Base-by-base conservation (phyloP, 1,139 yeast species). In the Candida smagusa region DNA sequence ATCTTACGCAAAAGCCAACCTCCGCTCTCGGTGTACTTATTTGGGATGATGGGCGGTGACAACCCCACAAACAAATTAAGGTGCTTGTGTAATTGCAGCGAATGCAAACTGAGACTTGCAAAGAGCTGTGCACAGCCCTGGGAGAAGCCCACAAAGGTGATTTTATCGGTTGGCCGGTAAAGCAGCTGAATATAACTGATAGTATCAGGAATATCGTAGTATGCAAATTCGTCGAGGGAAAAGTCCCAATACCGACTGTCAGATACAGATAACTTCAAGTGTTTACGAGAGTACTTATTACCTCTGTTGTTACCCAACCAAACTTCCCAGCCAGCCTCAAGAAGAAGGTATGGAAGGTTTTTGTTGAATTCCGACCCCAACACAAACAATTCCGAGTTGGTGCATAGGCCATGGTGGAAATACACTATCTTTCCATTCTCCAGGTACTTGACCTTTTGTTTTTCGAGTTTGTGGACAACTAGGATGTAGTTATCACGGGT, bases 201-300 rank as follows among this genome's bases (percentile, higher is more conserved):
- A 5, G 84, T 71, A 47, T 82, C 79, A 2, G 96, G 96, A 31
- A 88, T 85, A 55, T 88, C 96, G 53, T 74, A 84, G 44, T 83
- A 61, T 2, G 95, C 94, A 61, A 84, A 85, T 55, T 88, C 95
- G 59, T 88, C 96, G 36, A 88, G 71, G 19, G 90, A 81, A 50
- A 84, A 88, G 59, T 87, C 78, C 96, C 96, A 88, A 59, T 84
- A 88, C 39, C 68, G 65, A 2, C 58, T 47, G 11, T 74, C 73
- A 9, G 63, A 58, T 1, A 82, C 74, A 7, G 64, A 53, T 26
- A 55, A 38, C 38, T 55, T 58, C 35, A 61, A 44, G 44, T 63
- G 69, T 34, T 63, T 63, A 27, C 80, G 70, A 3, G 66, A 61
- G 43, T 63, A 63, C 43, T 62, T 63, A 41, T 63, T 63, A 3